Conservation (phyloP, 352 stramenopile species). For the Pythium periplocum region DNA sequence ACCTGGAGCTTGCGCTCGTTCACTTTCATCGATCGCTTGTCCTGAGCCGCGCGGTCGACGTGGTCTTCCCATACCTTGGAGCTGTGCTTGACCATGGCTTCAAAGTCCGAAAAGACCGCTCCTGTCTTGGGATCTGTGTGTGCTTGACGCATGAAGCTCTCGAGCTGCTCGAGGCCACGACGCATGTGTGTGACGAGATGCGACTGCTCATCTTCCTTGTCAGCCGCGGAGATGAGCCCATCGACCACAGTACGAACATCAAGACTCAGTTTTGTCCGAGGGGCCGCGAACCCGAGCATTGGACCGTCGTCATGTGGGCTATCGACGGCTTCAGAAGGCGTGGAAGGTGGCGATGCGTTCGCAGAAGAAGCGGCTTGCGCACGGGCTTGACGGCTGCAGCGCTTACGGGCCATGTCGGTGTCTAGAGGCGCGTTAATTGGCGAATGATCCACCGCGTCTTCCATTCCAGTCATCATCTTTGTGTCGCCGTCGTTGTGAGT, state of each 20-base stretch:
- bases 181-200: constrained; percentile 36
- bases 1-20: constrained; percentile 32
- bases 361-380: too few relatives aligned
- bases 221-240: constrained; percentile 13
- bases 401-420: too few relatives aligned
- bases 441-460: too few relatives aligned
- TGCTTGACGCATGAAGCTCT: constrained; percentile 37
- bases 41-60: constrained; percentile 21
- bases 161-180: constrained; percentile 41
- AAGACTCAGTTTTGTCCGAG: constrained; percentile 29
- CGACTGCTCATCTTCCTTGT: constrained; percentile 11
- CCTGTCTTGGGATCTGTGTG: constrained; percentile 18
- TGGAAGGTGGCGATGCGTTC: too few relatives aligned
- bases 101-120: constrained; percentile 19
- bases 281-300: constrained; percentile 33
- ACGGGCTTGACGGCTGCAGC: too few relatives aligned
- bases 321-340: too few relatives aligned
- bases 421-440: too few relatives aligned
- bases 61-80: constrained; percentile 42
- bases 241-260: constrained; percentile 32
- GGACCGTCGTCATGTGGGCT: not conserved
- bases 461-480: too few relatives aligned
- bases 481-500: too few relatives aligned
- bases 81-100: constrained; percentile 26
- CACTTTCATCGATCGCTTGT: constrained; percentile 33